Evolutionary conservation across 306 rosid genomes (phyloP).

Genomic region (Psophocarpus tetragonolobus): DNA sequence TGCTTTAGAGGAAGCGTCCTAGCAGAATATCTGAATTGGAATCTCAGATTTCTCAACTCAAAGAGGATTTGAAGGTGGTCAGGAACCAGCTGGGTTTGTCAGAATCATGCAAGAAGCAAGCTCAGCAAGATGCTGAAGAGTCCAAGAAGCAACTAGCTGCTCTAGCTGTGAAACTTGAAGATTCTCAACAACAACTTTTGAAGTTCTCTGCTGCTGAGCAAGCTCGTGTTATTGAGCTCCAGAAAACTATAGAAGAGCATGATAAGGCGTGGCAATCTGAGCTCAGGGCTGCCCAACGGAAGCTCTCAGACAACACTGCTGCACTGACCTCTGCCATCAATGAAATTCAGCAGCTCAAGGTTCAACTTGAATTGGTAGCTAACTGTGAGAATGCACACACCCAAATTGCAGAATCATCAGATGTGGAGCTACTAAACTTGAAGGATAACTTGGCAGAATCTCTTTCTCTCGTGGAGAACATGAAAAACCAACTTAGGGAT

Average conservation of each 20-base stretch:
- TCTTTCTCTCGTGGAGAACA: constrained; percentile 61
- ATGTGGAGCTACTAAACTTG: constrained; percentile 55
- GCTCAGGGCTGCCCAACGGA: constrained; percentile 50
- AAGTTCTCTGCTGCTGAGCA: constrained; percentile 55
- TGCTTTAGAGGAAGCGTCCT: constrained; percentile 70
- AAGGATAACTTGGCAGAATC: constrained; percentile 63
- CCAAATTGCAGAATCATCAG: constrained; percentile 51
- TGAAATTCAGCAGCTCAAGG: constrained; percentile 73
- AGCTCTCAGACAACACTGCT: constrained; percentile 48
- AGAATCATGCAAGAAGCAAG: constrained; percentile 65
- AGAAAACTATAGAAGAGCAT: constrained; percentile 49
- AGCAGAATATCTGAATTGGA: constrained; percentile 79
- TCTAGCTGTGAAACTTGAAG: constrained; percentile 61
- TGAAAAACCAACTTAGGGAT: constrained; percentile 53
- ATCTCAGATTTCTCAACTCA: constrained; percentile 67
- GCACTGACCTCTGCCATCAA: constrained; percentile 53
- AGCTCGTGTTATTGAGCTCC: constrained; percentile 51
- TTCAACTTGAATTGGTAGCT: constrained; percentile 62
- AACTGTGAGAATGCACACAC: constrained; percentile 56
- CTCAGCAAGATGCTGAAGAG: constrained; percentile 66
- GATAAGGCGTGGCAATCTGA: constrained; percentile 54
- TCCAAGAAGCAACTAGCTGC: constrained; percentile 52
- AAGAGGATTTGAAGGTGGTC: constrained; percentile 67
- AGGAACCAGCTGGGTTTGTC: constrained; percentile 58
- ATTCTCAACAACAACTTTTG: constrained; percentile 55